Evolutionary conservation across 2,329 filamentous ascomycete genomes (phyloP), one percentile per base, ranked within the genome.

Genomic region (Colletotrichum endophyticum): DNA sequence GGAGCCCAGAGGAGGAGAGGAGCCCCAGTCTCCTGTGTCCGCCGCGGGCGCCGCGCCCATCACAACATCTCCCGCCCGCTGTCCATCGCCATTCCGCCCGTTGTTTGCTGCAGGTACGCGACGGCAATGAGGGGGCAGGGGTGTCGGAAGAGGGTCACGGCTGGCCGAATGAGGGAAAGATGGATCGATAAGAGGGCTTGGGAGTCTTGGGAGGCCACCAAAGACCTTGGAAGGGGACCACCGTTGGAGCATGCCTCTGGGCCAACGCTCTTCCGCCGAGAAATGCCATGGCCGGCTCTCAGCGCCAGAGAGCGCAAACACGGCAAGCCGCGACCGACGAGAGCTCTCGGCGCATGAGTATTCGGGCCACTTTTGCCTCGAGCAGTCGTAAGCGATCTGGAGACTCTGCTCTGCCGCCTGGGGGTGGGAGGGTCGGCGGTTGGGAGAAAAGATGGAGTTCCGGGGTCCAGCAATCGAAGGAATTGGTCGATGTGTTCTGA

Each of bases 271-370:
- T 75, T n/a, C 56, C 25, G 73, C 69, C 69, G n/a, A 73, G 30
- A 69, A 71, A 59, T 69, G 64, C 32, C 73, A 76, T 39, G 44
- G 39, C 63, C 63, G 64, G 36, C 36, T 12, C 44, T 64, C 56
- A 36, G 56, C 27, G 69, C 59, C 28, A 62, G 25, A 34, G 44
- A 61, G 57, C 25, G 57, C 57, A 62, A 30, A 32, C 16, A 62
- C 70, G 73, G 73, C 70, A 76, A 34, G 16, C 11, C 44, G 32
- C 63, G 57, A 64, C 73, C 73, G 73, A 73, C n/a, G 19, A 57
- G 34, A 73, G 27, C 56, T 73, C 73, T 76, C 73, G 70, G 70
- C 73, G 73, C 73, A 76, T 76, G 64, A 73, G 56, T 15, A 34
- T 44, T n/a, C 32, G 62, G 28, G 34, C 68, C 68, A 62, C 72